Conservation (phyloP, 257 asterid species). For the Lantana camara region DNA sequence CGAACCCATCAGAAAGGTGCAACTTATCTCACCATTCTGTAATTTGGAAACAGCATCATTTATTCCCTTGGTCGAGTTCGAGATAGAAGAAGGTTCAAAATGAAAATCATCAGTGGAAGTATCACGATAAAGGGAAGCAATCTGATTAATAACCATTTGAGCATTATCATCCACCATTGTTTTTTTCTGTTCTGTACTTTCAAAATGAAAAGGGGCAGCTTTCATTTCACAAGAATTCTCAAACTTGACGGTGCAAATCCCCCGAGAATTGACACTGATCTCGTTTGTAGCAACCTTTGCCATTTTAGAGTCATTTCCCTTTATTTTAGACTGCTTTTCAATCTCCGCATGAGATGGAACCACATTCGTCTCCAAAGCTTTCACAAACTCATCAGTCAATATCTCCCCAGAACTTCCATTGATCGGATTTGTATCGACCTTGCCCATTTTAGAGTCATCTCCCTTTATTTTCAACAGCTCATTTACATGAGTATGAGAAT, state of each 20-base stretch:
- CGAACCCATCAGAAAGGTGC: not conserved
- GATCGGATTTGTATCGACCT: not conserved
- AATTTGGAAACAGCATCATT: slow-evolving; percentile 15
- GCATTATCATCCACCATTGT: slow-evolving; percentile 11
- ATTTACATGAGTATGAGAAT: slow-evolving; percentile 1
- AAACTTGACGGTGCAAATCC: slow-evolving; percentile 1
- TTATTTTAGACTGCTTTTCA: slow-evolving; percentile 5
- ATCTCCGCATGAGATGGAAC: slow-evolving; percentile 7
- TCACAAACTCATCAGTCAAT: slow-evolving; percentile 5
- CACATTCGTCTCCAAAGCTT: not conserved
- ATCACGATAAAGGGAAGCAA: slow-evolving; percentile 3
- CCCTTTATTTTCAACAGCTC: too few relatives aligned
- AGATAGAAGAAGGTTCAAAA: slow-evolving; percentile 16
- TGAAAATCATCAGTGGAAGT: not conserved
- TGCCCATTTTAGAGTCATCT: not conserved
- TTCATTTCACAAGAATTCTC: slow-evolving; percentile 10
- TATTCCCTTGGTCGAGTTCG: too few relatives aligned
- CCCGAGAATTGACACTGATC: not conserved
- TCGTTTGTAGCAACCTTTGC: not conserved
- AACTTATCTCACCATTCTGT: slow-evolving; percentile 28
- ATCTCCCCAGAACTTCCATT: not conserved
- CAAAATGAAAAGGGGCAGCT: slow-evolving; percentile 5
- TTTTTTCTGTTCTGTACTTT: slow-evolving; percentile 4
- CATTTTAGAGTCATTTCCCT: slow-evolving; percentile 6
- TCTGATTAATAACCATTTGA: slow-evolving; percentile 8